Percentiles rank a stretch among this genome's conserved stretches.
phyloP scores from a whole-genome alignment of 352 stramenopile species.

The Phytopythium sindhum region DNA sequence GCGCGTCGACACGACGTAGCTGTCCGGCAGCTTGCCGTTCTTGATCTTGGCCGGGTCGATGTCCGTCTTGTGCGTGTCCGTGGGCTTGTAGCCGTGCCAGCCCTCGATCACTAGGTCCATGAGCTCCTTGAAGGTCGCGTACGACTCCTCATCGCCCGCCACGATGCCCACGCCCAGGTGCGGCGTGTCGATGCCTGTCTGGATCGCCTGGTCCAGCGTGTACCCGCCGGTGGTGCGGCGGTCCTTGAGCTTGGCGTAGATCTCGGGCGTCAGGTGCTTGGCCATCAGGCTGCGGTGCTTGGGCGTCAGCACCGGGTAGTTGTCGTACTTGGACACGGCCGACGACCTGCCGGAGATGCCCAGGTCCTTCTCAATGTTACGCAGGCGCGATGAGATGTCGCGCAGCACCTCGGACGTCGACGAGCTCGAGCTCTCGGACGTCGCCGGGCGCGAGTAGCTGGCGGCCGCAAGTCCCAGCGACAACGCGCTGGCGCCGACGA shows the following conservation, averaged over 20 bases:
- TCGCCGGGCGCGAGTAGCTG: slow-evolving; percentile 29
- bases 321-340: slow-evolving; percentile 37
- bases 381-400: slow-evolving; percentile 62
- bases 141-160: slow-evolving; percentile 83
- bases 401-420: slow-evolving; percentile 58
- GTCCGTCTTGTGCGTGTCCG: slow-evolving; percentile 66
- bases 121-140: slow-evolving; percentile 72
- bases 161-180: slow-evolving; percentile 73
- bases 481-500: slow-evolving; percentile 48
- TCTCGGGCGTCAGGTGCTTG: slow-evolving; percentile 70
- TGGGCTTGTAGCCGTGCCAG: slow-evolving; percentile 70
- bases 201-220: slow-evolving; percentile 82
- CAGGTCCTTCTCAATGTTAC: slow-evolving; percentile 61
- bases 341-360: slow-evolving; percentile 29
- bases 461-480: slow-evolving; percentile 55
- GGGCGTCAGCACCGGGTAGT: slow-evolving; percentile 76
- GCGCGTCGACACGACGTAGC: slow-evolving; percentile 88
- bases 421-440: slow-evolving; percentile 39
- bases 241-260: slow-evolving; percentile 71
- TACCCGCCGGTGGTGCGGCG: slow-evolving; percentile 63
- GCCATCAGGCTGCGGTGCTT: slow-evolving; percentile 75
- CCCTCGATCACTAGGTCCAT: slow-evolving; percentile 80
- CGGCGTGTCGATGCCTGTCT: slow-evolving; percentile 65
- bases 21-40: slow-evolving; percentile 53
- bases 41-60: slow-evolving; percentile 64